Percentiles rank a stretch among this genome's conserved stretches.
Conservation (phyloP, 306 rosid species). For the Acacia confusa region DNA sequence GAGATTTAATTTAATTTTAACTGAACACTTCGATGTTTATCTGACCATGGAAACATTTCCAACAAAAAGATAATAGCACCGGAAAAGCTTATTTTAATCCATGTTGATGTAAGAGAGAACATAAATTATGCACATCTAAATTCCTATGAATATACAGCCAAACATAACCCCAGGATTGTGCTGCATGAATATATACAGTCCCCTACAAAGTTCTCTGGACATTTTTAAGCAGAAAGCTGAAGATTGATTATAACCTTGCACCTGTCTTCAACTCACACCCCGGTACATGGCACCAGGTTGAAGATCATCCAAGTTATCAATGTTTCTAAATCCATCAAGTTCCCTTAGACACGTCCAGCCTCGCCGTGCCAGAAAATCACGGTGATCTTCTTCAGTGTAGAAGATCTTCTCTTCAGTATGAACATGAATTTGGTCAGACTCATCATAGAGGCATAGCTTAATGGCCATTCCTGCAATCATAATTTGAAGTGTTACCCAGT, state of each 20-base stretch:
- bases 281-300: constrained; percentile 86
- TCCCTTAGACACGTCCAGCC: constrained; percentile 81
- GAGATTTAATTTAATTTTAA: neutral
- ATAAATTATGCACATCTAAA: constrained; percentile 15
- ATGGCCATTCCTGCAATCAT: constrained; percentile 74
- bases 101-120: constrained; percentile 11
- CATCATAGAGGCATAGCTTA: constrained; percentile 78
- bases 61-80: neutral
- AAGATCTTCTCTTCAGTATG: constrained; percentile 84
- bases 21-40: neutral
- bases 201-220: neutral
- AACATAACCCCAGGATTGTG: constrained; percentile 7
- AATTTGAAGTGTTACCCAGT: constrained; percentile 26
- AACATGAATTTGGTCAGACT: constrained; percentile 73
- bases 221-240: neutral
- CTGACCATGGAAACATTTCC: neutral
- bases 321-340: constrained; percentile 72
- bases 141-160: neutral
- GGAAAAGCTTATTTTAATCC: constrained; percentile 35
- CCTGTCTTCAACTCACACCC: constrained; percentile 62
- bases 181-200: constrained; percentile 9
- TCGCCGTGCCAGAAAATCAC: constrained; percentile 70
- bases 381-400: constrained; percentile 87
- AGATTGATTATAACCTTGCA: constrained; percentile 12
- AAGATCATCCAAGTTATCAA: constrained; percentile 89